Conservation (phyloP, 441 rosid genomes). For the Arabidopsis lyrata region DNA sequence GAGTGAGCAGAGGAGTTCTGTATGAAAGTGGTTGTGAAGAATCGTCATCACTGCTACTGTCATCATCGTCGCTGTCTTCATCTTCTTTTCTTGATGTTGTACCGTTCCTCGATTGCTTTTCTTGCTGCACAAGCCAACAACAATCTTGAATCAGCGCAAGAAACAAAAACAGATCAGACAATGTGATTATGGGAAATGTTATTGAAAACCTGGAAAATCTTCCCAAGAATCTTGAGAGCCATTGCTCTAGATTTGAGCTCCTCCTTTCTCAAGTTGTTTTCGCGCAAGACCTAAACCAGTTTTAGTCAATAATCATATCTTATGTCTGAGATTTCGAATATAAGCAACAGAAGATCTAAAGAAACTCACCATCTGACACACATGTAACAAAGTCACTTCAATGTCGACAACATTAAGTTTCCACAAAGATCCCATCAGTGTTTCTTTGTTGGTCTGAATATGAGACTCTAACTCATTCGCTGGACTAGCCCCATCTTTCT, state of each 20-base stretch:
- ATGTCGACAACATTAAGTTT: conserved; percentile 86
- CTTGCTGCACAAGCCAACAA: conserved; percentile 51
- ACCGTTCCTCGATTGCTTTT: conserved; percentile 55
- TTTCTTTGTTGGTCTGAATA: conserved; percentile 71
- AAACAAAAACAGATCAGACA: not conserved
- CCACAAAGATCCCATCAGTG: conserved; percentile 82
- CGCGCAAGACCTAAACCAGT: conserved; percentile 63
- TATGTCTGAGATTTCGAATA: not conserved
- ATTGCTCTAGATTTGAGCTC: conserved; percentile 74
- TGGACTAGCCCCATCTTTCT: conserved; percentile 63
- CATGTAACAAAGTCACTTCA: conserved; percentile 80
- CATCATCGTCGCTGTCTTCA: conserved; percentile 69
- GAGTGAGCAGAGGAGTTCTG: conserved; percentile 85
- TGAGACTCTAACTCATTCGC: conserved; percentile 80
- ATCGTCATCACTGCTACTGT: conserved; percentile 79
- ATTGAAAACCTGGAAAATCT: conserved; percentile 71
- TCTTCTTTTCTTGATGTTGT: conserved; percentile 65
- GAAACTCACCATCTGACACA: conserved; percentile 81
- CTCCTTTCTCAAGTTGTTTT: conserved; percentile 66
- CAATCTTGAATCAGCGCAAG: conserved; percentile 27
- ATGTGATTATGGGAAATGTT: conserved; percentile 13
- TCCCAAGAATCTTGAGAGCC: conserved; percentile 81
- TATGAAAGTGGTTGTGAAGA: conserved; percentile 69
- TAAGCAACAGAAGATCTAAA: conserved; percentile 18
- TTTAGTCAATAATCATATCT: not conserved